These are phyloP conservation scores for Beauveria bassiana DNA, from an alignment of 2,329 filamentous ascomycete genomes.

Conservation along the genomic window DNA sequence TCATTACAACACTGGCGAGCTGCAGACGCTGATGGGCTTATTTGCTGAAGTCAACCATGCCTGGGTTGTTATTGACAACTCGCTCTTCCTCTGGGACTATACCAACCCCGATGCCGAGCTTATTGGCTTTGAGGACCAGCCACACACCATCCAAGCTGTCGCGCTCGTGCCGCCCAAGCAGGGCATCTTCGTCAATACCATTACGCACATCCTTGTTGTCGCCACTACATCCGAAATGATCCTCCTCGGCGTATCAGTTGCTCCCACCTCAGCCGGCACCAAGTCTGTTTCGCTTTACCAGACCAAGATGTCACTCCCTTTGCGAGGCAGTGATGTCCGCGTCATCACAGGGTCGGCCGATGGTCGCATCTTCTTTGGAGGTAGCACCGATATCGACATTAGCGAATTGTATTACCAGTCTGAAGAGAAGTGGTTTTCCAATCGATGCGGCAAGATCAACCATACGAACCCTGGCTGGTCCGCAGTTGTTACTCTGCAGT, in stretches of 20 bases:
- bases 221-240: slow-evolving; percentile 81
- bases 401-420: slow-evolving; percentile 95
- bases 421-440: slow-evolving; percentile 94
- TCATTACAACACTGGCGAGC: slow-evolving; percentile 80
- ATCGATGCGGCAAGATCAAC: slow-evolving; percentile 78
- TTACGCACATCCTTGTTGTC: slow-evolving; percentile 83
- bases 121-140: slow-evolving; percentile 84
- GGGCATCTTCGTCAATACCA: slow-evolving; percentile 78
- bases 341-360: slow-evolving; percentile 73
- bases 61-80: slow-evolving; percentile 93
- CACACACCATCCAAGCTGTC: slow-evolving; percentile 83
- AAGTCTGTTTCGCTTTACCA: slow-evolving; percentile 74
- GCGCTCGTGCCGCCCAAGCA: slow-evolving; percentile 77
- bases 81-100: slow-evolving; percentile 96
- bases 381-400: slow-evolving; percentile 73
- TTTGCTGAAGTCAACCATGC: slow-evolving; percentile 94
- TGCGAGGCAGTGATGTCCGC: slow-evolving; percentile 68
- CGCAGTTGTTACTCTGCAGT: slow-evolving; percentile 48
- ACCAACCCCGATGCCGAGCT: slow-evolving; percentile 85
- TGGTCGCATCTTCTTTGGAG: slow-evolving; percentile 90
- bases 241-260: slow-evolving; percentile 73
- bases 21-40: slow-evolving; percentile 88
- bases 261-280: slow-evolving; percentile 58
- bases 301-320: slow-evolving; percentile 74
- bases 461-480: slow-evolving; percentile 71